Conservation (phyloP, 2,329 filamentous ascomycete species). For the Phyllosticta ampelicida region DNA sequence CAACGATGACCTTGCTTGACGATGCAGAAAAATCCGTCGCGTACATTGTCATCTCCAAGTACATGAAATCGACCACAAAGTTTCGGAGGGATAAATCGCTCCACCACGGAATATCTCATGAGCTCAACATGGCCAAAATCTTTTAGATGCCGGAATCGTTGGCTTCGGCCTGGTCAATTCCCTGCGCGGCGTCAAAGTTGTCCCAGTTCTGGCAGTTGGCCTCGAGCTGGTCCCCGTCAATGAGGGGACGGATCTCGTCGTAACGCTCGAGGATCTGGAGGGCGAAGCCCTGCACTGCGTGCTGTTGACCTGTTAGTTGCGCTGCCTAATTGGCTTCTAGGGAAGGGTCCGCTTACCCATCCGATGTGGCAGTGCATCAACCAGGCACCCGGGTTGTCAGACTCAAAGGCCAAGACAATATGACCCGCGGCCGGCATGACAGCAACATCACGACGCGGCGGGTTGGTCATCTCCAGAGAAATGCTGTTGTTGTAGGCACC, state of each 20-base stretch:
- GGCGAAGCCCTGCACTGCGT: constrained; percentile 33
- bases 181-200: background rate
- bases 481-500: constrained; percentile 20
- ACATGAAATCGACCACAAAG: background rate
- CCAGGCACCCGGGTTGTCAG: constrained; percentile 40
- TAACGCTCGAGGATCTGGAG: constrained; percentile 43
- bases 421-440: constrained; percentile 22
- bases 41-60: background rate
- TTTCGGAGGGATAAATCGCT: background rate
- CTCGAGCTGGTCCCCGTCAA: constrained; percentile 2
- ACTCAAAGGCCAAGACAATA: constrained; percentile 43
- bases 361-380: constrained; percentile 9
- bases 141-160: background rate
- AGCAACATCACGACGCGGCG: constrained; percentile 25
- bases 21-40: background rate
- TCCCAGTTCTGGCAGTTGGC: constrained; percentile 4
- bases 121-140: background rate
- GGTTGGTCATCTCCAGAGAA: constrained; percentile 28
- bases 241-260: constrained; percentile 15
- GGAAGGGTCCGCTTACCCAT: background rate
- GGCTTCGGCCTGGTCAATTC: background rate
- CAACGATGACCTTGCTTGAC: background rate
- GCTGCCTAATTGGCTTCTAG: background rate
- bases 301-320: constrained; percentile 16
- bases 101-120: background rate